Percentiles rank a stretch among this genome's conserved stretches.
phyloP scores from a whole-genome alignment of 805 yeast genomes.

The Yarrowia osloensis region DNA sequence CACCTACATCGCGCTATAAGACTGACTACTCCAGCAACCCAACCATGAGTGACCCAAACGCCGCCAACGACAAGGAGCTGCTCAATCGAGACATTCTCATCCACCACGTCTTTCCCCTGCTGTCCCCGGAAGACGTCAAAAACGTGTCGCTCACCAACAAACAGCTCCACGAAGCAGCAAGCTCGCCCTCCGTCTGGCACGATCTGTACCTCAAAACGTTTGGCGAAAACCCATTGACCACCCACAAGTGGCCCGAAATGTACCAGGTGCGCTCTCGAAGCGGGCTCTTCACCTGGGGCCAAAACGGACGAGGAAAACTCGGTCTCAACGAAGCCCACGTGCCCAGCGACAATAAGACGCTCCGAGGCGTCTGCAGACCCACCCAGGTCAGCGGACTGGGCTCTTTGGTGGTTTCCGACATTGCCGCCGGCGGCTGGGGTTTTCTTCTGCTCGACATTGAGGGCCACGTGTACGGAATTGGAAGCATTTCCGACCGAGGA shows the following conservation, averaged over 20 bases:
- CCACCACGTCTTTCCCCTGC: slow-evolving; percentile 35
- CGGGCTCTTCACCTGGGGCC: slow-evolving; percentile 56
- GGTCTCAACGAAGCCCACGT: slow-evolving; percentile 33
- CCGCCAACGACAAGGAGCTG: background rate
- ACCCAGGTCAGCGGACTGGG: slow-evolving; percentile 45
- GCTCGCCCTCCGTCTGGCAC: slow-evolving; percentile 50
- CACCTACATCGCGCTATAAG: background rate
- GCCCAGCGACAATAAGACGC: slow-evolving; percentile 33
- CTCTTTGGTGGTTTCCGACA: slow-evolving; percentile 46
- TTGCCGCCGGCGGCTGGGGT: slow-evolving; percentile 66
- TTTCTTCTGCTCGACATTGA: slow-evolving; percentile 57
- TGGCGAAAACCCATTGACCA: slow-evolving; percentile 47
- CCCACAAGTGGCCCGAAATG: slow-evolving; percentile 54
- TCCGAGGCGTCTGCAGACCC: slow-evolving; percentile 46
- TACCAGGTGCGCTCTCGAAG: slow-evolving; percentile 48
- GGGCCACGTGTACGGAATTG: slow-evolving; percentile 58
- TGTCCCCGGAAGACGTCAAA: slow-evolving; percentile 45
- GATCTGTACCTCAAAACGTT: slow-evolving; percentile 50
- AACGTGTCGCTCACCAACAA: slow-evolving; percentile 47
- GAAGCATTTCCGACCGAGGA: slow-evolving; percentile 44
- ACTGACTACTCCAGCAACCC: background rate
- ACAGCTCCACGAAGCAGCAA: slow-evolving; percentile 43
- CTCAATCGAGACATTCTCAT: slow-evolving; percentile 34
- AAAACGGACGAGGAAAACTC: slow-evolving; percentile 39
- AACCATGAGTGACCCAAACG: background rate